A percentile compares a stretch with the other conserved stretches of the same genome.
Evolutionary conservation across 176 grass and related monocot genomes (phyloP).

Genomic region (Bothriochloa decipiens): DNA sequence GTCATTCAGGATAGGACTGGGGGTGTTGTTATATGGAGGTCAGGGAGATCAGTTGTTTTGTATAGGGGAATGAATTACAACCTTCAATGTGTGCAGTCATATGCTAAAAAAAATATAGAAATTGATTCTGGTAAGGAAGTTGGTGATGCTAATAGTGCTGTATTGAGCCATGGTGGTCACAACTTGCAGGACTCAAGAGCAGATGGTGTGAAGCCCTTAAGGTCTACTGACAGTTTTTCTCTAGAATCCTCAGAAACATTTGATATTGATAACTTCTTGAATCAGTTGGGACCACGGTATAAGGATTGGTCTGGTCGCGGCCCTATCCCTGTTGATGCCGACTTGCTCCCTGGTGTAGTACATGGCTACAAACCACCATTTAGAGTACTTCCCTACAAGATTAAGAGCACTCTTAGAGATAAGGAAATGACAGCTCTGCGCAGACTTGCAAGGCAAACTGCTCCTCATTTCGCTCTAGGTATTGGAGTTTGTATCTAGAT

Average conservation of each 20-base stretch:
- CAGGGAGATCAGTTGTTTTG: slow-evolving; percentile 81
- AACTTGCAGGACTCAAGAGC: slow-evolving; percentile 28
- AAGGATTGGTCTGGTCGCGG: slow-evolving; percentile 81
- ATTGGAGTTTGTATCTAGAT: slow-evolving; percentile 16
- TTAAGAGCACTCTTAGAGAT: slow-evolving; percentile 62
- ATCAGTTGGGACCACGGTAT: slow-evolving; percentile 84
- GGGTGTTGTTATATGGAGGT: slow-evolving; percentile 95
- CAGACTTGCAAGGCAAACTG: slow-evolving; percentile 80
- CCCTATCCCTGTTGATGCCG: slow-evolving; percentile 91
- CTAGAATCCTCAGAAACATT: slow-evolving; percentile 43
- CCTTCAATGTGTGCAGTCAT: slow-evolving; percentile 74
- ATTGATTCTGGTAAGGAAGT: slow-evolving; percentile 34
- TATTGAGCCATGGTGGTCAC: background rate
- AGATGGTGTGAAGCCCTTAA: slow-evolving; percentile 14
- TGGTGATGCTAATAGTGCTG: slow-evolving; percentile 8
- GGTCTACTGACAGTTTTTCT: slow-evolving; percentile 16
- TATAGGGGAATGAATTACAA: slow-evolving; percentile 90
- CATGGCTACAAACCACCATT: slow-evolving; percentile 76
- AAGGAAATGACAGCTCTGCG: slow-evolving; percentile 76
- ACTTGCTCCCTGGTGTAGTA: slow-evolving; percentile 78
- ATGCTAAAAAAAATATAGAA: slow-evolving; percentile 55
- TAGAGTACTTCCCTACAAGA: slow-evolving; percentile 79
- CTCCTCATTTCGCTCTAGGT: slow-evolving; percentile 95
- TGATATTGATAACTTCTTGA: slow-evolving; percentile 72
- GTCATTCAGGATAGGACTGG: slow-evolving; percentile 74